Evolutionary conservation across 345 rosid genomes (phyloP), one percentile per base, ranked within the genome.

Genomic region (Eucalyptus camaldulensis): DNA sequence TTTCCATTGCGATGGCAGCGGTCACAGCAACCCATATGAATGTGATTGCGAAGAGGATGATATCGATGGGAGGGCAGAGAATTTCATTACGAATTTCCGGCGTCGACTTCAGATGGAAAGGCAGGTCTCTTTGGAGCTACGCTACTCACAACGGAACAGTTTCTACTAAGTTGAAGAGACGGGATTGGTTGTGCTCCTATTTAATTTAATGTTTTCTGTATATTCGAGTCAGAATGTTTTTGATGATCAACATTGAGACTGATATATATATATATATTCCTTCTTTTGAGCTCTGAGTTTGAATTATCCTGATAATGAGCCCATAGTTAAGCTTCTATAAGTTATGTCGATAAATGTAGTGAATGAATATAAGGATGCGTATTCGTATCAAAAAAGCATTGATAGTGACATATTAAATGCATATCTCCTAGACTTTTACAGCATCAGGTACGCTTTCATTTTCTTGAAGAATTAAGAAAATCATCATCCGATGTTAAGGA

Each of bases 91-190:
- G 3, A 88, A 88, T 86, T 88, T 88, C 69, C 44, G 50, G 50
- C 92, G 90, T 25, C 93, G 37, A 33, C 94, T 93, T 87, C 45
- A 80, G 89, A 83, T 89, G 17, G 94, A 94, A 69, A 88, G 92
- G 85, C 94, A 93, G 90, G 88, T 91, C 16, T 94, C 95, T 62
- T 88, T 93, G 91, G 65, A 87, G 58, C 88, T 87, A 21, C 29
- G 47, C 27, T 40, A 76, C 47, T 76, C 29, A 1, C 8, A 0
- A 0, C 5, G 8, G 47, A 40, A 40, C 21, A 76, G 83, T 76
- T 76, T 76, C 83, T 21, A 0, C 0, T 40, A 76, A 76, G 83
- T 10, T 76, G 47, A 40, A 21, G 24, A 76, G 2, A 40, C 29
- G 0, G 47, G 83, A 76, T 40, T 76, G 27, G 8, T 21, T 76